A percentile compares a stretch with the other conserved stretches of the same genome.
These are phyloP conservation scores for Fonsecaea nubica DNA, from an alignment of 2,329 filamentous ascomycete genomes.

Conservation along the genomic window DNA sequence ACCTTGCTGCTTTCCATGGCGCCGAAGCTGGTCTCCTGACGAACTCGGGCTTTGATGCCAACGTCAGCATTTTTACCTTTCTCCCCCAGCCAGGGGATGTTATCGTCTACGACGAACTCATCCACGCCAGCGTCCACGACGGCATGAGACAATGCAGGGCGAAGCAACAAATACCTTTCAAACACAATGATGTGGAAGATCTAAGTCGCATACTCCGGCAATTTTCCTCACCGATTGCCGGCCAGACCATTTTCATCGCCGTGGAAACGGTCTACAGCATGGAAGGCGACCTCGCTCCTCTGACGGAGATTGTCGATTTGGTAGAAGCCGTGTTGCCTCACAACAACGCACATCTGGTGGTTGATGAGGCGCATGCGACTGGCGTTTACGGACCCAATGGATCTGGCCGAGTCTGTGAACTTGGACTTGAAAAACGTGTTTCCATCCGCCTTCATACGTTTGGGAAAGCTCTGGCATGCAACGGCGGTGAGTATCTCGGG, in stretches of 20 bases:
- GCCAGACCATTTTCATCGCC: slow-evolving; percentile 67
- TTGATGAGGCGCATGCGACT: slow-evolving; percentile 64
- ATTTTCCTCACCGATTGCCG: background rate
- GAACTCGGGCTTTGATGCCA: slow-evolving; percentile 72
- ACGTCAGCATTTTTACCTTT: slow-evolving; percentile 67
- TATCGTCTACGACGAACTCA: slow-evolving; percentile 74
- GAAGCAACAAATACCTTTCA: slow-evolving; percentile 51
- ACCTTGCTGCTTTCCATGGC: slow-evolving; percentile 66
- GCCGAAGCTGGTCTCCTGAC: slow-evolving; percentile 65
- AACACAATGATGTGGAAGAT: slow-evolving; percentile 54
- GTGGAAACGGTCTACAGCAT: slow-evolving; percentile 80
- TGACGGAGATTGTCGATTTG: slow-evolving; percentile 65
- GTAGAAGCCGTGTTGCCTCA: slow-evolving; percentile 63
- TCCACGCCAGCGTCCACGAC: slow-evolving; percentile 80
- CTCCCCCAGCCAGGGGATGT: slow-evolving; percentile 66
- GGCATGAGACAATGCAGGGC: slow-evolving; percentile 73
- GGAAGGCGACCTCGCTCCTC: slow-evolving; percentile 76
- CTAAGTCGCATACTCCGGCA: slow-evolving; percentile 48
- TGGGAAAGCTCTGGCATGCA: slow-evolving; percentile 63
- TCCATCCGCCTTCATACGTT: slow-evolving; percentile 60
- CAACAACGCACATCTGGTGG: slow-evolving; percentile 62
- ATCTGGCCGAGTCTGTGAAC: slow-evolving; percentile 56
- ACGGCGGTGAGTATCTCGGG: slow-evolving; percentile 63
- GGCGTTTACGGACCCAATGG: slow-evolving; percentile 60
- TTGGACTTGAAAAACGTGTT: slow-evolving; percentile 59